phyloP scores from a whole-genome alignment of 805 yeast species.

The Spathaspora gorwiae region DNA sequence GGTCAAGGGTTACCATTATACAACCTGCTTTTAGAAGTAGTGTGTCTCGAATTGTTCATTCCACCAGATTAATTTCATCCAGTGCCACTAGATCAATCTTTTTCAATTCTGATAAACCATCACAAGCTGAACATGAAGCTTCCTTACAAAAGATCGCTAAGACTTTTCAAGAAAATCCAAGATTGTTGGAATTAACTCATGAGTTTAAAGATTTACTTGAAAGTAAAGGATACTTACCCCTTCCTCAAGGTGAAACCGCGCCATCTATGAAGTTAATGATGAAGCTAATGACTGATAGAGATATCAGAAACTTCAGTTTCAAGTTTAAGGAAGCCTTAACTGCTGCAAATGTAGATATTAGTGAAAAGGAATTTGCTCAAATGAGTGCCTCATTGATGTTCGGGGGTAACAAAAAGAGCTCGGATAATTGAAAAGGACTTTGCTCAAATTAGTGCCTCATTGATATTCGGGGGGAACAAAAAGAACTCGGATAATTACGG shows the following conservation, averaged over 20 bases:
- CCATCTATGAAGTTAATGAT: conserved; percentile 35
- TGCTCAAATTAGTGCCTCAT: conserved; percentile 16
- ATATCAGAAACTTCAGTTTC: conserved; percentile 25
- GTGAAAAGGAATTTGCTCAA: conserved; percentile 29
- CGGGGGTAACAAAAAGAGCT: conserved; percentile 3
- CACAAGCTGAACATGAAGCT: conserved; percentile 9
- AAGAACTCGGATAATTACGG: neutral
- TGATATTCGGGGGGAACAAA: neutral
- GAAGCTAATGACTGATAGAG: conserved; percentile 32
- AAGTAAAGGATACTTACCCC: conserved; percentile 23
- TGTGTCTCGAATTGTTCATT: too few species aligned
- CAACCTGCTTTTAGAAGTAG: too few species aligned
- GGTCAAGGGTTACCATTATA: neutral
- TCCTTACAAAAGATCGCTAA: conserved; percentile 13
- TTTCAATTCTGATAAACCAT: conserved; percentile 1
- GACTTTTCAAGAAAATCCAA: conserved; percentile 22
- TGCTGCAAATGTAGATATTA: conserved; percentile 24
- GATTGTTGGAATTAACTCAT: conserved; percentile 22
- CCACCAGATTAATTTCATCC: neutral
- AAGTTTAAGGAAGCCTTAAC: conserved; percentile 29
- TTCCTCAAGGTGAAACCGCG: conserved; percentile 21
- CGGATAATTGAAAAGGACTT: conserved; percentile 28
- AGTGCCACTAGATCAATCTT: conserved; percentile 6
- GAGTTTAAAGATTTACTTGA: conserved; percentile 28
- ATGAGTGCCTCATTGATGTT: conserved; percentile 11